Conservation (phyloP, 345 rosid genomes). For the Diplotaxis tenuifolia region DNA sequence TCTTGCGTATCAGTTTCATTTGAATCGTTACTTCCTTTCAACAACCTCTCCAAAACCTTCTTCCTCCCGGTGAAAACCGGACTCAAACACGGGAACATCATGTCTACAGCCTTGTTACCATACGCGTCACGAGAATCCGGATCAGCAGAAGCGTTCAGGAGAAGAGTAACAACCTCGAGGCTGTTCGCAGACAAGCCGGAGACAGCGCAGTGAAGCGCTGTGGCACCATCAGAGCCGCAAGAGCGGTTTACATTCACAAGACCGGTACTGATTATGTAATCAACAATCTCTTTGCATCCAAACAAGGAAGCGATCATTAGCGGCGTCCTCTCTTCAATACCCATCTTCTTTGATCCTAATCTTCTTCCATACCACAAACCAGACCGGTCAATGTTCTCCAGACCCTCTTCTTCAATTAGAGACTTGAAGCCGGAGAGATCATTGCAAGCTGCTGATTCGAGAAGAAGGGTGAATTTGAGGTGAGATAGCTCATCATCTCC, state of each 20-base stretch:
- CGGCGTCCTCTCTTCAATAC: conserved; percentile 75
- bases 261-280: conserved; percentile 50
- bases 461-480: conserved; percentile 50
- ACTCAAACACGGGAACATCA: conserved; percentile 43
- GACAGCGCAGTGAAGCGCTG: conserved; percentile 83
- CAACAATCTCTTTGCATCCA: conserved; percentile 70
- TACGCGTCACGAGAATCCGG: conserved; percentile 49
- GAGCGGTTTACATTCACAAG: conserved; percentile 58
- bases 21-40: conserved; percentile 40
- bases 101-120: conserved; percentile 61
- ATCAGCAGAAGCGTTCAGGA: conserved; percentile 70
- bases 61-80: conserved; percentile 45
- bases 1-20: conserved; percentile 41
- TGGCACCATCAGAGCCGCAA: conserved; percentile 69
- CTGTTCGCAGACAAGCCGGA: conserved; percentile 61
- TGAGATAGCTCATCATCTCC: conserved; percentile 36
- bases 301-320: conserved; percentile 87
- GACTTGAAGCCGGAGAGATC: conserved; percentile 62
- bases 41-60: conserved; percentile 54
- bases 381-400: conserved; percentile 46
- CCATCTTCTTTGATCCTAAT: conserved; percentile 60
- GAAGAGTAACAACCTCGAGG: conserved; percentile 57
- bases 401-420: conserved; percentile 54
- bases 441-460: conserved; percentile 67
- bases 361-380: conserved; percentile 79